phyloP scores from a whole-genome alignment of 2,329 filamentous ascomycete genomes.

The Teratosphaeria zuluensis region DNA sequence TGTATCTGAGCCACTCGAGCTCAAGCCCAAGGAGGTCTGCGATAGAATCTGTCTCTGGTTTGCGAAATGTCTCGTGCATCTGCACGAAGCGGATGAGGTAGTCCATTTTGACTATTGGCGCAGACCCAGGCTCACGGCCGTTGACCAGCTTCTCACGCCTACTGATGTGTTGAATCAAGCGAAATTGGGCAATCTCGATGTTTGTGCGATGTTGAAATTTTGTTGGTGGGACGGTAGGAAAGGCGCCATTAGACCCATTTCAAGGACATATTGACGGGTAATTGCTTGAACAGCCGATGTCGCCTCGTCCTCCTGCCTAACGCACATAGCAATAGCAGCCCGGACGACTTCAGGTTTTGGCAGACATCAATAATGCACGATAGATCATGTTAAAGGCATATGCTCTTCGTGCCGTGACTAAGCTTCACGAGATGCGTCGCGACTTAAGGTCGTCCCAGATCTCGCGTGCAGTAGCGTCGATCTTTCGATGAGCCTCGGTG shows the following conservation, averaged over 20 bases:
- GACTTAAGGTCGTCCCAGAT: neutral
- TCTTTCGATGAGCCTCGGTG: neutral
- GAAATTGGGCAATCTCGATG: neutral
- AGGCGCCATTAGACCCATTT: neutral
- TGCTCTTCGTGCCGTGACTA: neutral
- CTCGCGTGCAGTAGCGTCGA: neutral
- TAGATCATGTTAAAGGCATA: too few species aligned
- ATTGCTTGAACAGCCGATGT: too few species aligned
- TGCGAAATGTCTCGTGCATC: slow-evolving; percentile 80
- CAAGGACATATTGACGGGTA: neutral
- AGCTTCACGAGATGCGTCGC: neutral
- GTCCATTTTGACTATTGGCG: slow-evolving; percentile 41
- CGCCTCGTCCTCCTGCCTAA: too few species aligned
- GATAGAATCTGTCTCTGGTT: slow-evolving; percentile 72
- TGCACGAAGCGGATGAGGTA: slow-evolving; percentile 87
- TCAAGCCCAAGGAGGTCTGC: slow-evolving; percentile 58
- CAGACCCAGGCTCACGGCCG: too few species aligned
- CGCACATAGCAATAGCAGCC: too few species aligned
- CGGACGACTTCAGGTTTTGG: too few species aligned
- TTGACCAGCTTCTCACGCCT: neutral
- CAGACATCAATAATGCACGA: too few species aligned
- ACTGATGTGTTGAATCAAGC: neutral
- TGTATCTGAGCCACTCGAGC: slow-evolving; percentile 66
- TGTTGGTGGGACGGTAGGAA: neutral
- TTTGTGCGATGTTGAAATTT: neutral